Percentiles rank a stretch among this genome's conserved stretches.
Evolutionary conservation across 148 eudicot species (phyloP).

Genomic region (Vaccinium corymbosum): DNA sequence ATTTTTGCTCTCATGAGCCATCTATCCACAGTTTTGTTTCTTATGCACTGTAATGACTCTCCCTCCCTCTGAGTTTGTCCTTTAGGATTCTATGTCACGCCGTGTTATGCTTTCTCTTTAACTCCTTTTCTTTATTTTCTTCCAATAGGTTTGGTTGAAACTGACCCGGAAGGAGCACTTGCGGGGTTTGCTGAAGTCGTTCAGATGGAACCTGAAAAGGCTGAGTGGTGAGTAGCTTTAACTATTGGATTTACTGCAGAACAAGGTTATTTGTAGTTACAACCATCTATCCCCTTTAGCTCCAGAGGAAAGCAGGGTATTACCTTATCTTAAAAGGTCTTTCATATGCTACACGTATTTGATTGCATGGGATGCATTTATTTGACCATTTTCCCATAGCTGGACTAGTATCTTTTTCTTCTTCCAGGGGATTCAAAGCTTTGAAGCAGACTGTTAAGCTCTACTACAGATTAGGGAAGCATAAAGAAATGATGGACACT

Average conservation of each 20-base stretch:
- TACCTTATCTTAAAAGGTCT: neutral
- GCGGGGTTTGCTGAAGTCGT: constrained; percentile 86
- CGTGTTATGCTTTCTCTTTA: neutral
- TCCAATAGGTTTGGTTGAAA: constrained; percentile 72
- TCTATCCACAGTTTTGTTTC: neutral
- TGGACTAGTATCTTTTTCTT: constrained; percentile 11
- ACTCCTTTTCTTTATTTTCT: neutral
- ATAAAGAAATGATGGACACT: constrained; percentile 94
- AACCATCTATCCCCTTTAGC: neutral
- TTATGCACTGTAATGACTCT: neutral
- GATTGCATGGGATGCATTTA: neutral
- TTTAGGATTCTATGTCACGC: neutral
- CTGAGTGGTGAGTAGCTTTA: constrained; percentile 57
- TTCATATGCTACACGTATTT: neutral
- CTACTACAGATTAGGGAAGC: constrained; percentile 77
- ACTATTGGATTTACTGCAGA: neutral
- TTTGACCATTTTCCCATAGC: neutral
- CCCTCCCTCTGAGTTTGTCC: neutral
- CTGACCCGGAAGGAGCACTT: constrained; percentile 89
- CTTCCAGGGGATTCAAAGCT: constrained; percentile 90
- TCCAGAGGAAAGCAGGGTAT: neutral
- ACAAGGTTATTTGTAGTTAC: neutral
- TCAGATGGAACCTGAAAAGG: constrained; percentile 79
- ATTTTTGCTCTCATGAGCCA: neutral
- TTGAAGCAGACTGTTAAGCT: constrained; percentile 96